Base-by-base conservation (phyloP, 441 rosid species). In the Daphne laureola region DNA sequence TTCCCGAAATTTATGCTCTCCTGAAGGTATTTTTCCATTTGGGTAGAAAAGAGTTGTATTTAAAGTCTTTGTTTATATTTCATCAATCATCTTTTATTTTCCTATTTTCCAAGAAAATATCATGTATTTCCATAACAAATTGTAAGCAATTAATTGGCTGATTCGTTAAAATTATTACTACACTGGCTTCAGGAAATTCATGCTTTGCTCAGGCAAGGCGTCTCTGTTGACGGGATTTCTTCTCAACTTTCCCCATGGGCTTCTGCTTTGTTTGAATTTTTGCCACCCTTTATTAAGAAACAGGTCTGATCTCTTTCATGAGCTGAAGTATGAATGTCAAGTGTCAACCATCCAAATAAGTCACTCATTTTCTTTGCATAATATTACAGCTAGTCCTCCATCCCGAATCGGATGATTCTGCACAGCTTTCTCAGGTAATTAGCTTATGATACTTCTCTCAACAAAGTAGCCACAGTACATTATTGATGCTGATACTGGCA, bases 181-280 rank as follows among this genome's bases (percentile, higher is more conserved):
- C 59, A 62, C 58, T 60, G 55, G 26, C 62, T 57, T 55, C 81
- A 94, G 99, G 99, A 94, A 84, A 94, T 94, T 69, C 99, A 94
- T 54, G 78, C 80, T 67, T 71, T 87, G 55, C 84, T 90, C 26
- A 79, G 83, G 73, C 83, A 82, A 65, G 93, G 94, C 61, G 77
- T 90, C 23, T 59, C 82, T 38, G 74, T 70, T 54, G 93, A 83
- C 54, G 78, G 78, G 25, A 90, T 94, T 60, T 82, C 85, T 53
- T 77, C 85, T 50, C 90, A 94, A 72, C 93, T 94, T 62, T 94
- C 99, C 48, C 99, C 99, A 31, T 94, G 99, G 99, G 93, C 99
- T 46, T 90, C 83, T 50, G 99, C 99, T 51, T 66, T 94, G 66
- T 90, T 85, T 67, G 96, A 90, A 57, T 94, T 94, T 75, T 69